A percentile compares a stretch with the other conserved stretches of the same genome.
phyloP scores from a whole-genome alignment of 2,329 filamentous ascomycete genomes.

The Colletotrichum caudatum region DNA sequence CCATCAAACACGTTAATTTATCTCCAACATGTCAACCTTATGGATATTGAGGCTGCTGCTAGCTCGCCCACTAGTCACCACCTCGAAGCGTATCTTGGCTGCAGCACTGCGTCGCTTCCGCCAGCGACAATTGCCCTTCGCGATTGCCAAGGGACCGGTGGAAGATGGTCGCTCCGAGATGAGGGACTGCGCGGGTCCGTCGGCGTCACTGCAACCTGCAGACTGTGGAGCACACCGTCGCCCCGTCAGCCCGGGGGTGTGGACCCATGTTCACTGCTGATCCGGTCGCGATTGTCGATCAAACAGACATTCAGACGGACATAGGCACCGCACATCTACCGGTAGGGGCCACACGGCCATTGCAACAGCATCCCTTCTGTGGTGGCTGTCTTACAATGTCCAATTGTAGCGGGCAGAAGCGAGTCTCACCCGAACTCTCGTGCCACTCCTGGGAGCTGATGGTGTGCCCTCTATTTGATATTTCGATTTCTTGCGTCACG shows the following conservation, averaged over 20 bases:
- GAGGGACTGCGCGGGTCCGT: conserved; percentile 28
- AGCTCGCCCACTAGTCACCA: conserved; percentile 33
- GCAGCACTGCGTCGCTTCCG: conserved; percentile 20
- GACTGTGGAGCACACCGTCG: neutral
- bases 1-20: conserved; percentile 36
- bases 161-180: conserved; percentile 40
- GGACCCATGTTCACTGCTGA: conserved; percentile 26
- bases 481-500: neutral
- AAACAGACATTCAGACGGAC: conserved; percentile 37
- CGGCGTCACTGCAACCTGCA: conserved; percentile 19
- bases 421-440: conserved; percentile 24
- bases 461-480: neutral
- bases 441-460: conserved; percentile 19
- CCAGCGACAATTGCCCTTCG: neutral
- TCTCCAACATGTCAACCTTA: conserved; percentile 39
- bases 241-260: conserved; percentile 30
- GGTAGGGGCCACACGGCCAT: conserved; percentile 6
- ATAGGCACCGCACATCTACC: conserved; percentile 5
- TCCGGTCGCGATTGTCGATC: conserved; percentile 38
- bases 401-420: conserved; percentile 33
- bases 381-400: conserved; percentile 25
- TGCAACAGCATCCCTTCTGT: neutral
- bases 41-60: conserved; percentile 33
- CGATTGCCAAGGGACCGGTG: conserved; percentile 14
- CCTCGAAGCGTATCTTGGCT: conserved; percentile 37